Conservation (phyloP, 2,329 filamentous ascomycete genomes). For the Pseudogymnoascus sp. region DNA sequence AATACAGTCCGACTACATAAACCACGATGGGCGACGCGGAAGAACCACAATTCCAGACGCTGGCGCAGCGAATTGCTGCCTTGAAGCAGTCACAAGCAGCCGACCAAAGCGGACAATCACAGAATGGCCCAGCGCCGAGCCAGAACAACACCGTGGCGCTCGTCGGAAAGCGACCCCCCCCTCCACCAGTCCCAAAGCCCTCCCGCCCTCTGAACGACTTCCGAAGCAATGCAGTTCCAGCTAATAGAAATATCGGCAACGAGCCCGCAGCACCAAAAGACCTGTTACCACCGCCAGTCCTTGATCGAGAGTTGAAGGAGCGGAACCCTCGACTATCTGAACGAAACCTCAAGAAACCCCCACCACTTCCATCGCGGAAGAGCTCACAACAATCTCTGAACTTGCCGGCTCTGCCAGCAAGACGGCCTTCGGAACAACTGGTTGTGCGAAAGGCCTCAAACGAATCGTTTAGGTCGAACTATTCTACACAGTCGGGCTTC, state of each 20-base stretch:
- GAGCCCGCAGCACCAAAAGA: constrained; percentile 19
- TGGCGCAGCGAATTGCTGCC: constrained; percentile 56
- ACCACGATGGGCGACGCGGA: constrained; percentile 50
- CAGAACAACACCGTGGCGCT: constrained; percentile 49
- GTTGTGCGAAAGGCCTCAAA: constrained; percentile 45
- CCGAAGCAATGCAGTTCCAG: constrained; percentile 30
- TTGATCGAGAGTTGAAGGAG: constrained; percentile 21
- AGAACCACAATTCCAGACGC: constrained; percentile 52
- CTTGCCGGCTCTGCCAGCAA: constrained; percentile 41
- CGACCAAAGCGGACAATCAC: background rate
- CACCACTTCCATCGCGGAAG: constrained; percentile 22
- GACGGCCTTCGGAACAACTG: constrained; percentile 38
- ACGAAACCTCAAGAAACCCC: constrained; percentile 21
- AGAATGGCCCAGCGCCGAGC: constrained; percentile 21
- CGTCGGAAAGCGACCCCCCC: constrained; percentile 35
- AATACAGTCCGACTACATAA: background rate
- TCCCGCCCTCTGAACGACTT: constrained; percentile 33
- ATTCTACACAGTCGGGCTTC: constrained; percentile 45
- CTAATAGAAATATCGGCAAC: constrained; percentile 21
- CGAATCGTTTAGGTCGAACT: constrained; percentile 48
- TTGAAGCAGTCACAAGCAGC: constrained; percentile 38
- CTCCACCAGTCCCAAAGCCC: constrained; percentile 10
- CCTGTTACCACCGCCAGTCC: constrained; percentile 23
- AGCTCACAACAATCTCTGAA: constrained; percentile 32
- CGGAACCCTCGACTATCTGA: constrained; percentile 21